A percentile compares a stretch with the other conserved stretches of the same genome.
These are phyloP conservation scores for Astrocystis sublimbata DNA, from an alignment of 495 filamentous ascomycete species.

Conservation along the genomic window DNA sequence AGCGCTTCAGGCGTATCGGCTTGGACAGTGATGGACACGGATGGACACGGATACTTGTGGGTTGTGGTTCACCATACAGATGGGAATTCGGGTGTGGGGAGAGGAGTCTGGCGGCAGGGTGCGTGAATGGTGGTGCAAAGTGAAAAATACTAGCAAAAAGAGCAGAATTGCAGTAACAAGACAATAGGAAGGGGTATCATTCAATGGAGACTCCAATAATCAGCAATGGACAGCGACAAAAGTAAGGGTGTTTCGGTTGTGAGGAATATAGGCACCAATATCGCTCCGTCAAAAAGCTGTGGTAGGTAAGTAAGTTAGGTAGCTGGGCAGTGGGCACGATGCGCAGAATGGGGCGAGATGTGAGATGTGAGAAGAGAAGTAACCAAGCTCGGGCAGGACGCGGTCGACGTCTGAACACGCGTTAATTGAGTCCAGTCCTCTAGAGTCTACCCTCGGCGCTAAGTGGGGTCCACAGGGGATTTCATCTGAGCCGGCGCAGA, in stretches of 20 bases:
- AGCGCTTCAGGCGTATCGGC: too few relatives aligned
- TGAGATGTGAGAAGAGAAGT: slow-evolving; percentile 5
- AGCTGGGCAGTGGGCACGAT: not conserved
- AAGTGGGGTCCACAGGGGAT: not conserved
- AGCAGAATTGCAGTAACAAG: not conserved
- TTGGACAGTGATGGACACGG: too few relatives aligned
- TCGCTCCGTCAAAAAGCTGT: not conserved
- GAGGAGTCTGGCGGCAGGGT: not conserved
- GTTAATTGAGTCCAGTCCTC: slow-evolving; percentile 17
- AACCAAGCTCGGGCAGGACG: too few relatives aligned
- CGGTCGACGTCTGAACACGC: slow-evolving; percentile 1
- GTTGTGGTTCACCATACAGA: too few relatives aligned
- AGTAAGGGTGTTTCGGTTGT: not conserved
- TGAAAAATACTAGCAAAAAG: not conserved
- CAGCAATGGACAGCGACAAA: not conserved
- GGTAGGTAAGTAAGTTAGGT: too few relatives aligned
- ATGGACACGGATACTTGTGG: too few relatives aligned
- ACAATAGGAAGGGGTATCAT: not conserved
- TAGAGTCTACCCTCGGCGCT: too few relatives aligned
- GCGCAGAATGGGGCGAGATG: not conserved
- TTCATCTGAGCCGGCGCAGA: not conserved
- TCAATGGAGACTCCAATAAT: not conserved
- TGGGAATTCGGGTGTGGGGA: not conserved
- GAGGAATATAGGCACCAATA: not conserved
- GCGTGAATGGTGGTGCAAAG: not conserved